phyloP scores from a whole-genome alignment of 345 rosid species.

The Passiflora organensis region DNA sequence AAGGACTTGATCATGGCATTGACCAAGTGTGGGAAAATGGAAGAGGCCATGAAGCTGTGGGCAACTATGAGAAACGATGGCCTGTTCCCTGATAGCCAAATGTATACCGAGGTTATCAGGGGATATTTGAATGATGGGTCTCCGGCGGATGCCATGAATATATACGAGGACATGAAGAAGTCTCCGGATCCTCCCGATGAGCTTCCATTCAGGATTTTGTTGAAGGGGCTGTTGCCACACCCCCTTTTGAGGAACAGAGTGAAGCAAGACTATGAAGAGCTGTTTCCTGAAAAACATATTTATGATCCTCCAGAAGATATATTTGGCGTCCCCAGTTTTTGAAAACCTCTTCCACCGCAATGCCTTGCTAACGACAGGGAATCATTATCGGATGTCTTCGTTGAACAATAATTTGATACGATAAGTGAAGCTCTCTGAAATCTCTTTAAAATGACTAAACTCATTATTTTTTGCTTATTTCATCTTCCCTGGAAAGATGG shows the following conservation, averaged over 20 bases:
- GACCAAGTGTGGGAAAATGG: constrained; percentile 65
- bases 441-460: no score
- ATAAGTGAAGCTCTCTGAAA: no score
- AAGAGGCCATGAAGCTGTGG: constrained; percentile 73
- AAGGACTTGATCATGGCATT: constrained; percentile 77
- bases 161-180: constrained; percentile 88
- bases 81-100: constrained; percentile 80
- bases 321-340: constrained; percentile 66
- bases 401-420: no score
- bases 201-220: constrained; percentile 78
- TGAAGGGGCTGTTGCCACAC: constrained; percentile 84
- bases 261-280: constrained; percentile 87
- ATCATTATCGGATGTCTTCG: no score
- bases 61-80: constrained; percentile 66
- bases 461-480: no score
- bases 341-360: no score
- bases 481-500: no score
- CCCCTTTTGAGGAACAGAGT: constrained; percentile 87
- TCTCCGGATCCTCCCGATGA: constrained; percentile 91
- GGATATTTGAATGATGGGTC: constrained; percentile 80
- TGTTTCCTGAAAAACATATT: constrained; percentile 79
- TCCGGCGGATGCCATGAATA: constrained; percentile 89
- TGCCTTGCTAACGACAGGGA: no score
- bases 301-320: constrained; percentile 94
- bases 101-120: constrained; percentile 77